These are phyloP conservation scores for Rhododendron griersonianum DNA, from an alignment of 148 eudicot genomes.

Conservation along the genomic window DNA sequence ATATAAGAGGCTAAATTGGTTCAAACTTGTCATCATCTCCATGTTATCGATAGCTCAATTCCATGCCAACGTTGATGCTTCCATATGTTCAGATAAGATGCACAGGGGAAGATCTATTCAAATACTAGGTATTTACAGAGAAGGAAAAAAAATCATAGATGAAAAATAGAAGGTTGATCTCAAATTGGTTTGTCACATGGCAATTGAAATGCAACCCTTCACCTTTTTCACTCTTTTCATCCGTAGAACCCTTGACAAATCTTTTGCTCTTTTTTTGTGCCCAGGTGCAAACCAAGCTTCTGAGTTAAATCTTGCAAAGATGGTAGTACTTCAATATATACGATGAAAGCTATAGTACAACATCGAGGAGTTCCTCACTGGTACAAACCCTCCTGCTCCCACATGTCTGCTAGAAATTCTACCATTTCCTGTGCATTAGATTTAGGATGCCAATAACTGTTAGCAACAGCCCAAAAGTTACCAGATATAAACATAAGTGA, in stretches of 20 bases:
- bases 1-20: background rate
- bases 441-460: background rate
- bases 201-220: background rate
- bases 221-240: background rate
- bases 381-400: constrained; percentile 81
- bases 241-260: background rate
- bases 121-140: constrained; percentile 1
- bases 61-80: background rate
- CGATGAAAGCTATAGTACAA: background rate
- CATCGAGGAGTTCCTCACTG: constrained; percentile 27
- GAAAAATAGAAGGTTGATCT: background rate
- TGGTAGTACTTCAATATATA: background rate
- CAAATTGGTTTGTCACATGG: background rate
- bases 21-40: background rate
- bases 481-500: background rate
- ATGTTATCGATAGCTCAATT: background rate
- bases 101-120: background rate
- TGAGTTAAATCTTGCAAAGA: background rate
- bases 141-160: background rate
- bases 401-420: constrained; percentile 61
- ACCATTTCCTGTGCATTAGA: constrained; percentile 65
- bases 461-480: background rate
- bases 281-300: background rate
- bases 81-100: background rate
- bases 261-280: background rate